Conservation (phyloP, 2,329 filamentous ascomycete genomes). For the Proliferodiscus dingleyae region DNA sequence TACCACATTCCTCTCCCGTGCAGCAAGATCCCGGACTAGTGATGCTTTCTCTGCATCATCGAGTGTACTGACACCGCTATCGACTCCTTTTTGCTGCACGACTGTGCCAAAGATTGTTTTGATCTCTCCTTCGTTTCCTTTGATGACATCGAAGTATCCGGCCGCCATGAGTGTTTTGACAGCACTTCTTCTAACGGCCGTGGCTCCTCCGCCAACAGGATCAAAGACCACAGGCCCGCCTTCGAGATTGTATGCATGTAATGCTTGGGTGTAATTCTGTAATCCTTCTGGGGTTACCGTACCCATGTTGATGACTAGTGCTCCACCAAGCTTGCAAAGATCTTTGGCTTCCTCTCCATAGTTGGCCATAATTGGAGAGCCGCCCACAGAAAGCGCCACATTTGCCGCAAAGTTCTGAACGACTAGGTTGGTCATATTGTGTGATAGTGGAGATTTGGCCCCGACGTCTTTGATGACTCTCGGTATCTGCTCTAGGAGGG, state of each 20-base stretch:
- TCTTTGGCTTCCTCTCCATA: slow-evolving; percentile 78
- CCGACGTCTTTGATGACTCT: slow-evolving; percentile 57
- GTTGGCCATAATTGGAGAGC: slow-evolving; percentile 91
- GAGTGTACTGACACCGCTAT: slow-evolving; percentile 59
- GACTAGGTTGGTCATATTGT: slow-evolving; percentile 97
- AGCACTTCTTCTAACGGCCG: slow-evolving; percentile 64
- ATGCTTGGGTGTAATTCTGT: slow-evolving; percentile 65
- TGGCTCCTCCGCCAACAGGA: slow-evolving; percentile 87
- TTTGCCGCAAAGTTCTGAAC: slow-evolving; percentile 95
- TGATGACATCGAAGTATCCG: slow-evolving; percentile 83
- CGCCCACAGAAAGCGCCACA: slow-evolving; percentile 76
- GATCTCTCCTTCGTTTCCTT: slow-evolving; percentile 91
- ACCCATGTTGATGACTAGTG: slow-evolving; percentile 91
- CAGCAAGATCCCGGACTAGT: slow-evolving; percentile 63
- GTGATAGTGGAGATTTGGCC: slow-evolving; percentile 65
- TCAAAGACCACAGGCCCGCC: slow-evolving; percentile 78
- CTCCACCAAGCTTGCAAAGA: slow-evolving; percentile 69
- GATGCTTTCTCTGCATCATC: slow-evolving; percentile 49
- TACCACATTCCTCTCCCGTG: slow-evolving; percentile 64
- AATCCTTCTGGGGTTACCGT: slow-evolving; percentile 75
- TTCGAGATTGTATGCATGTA: slow-evolving; percentile 74
- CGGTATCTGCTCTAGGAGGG: slow-evolving; percentile 19
- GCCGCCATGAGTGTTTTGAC: slow-evolving; percentile 64
- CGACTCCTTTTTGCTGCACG: slow-evolving; percentile 75
- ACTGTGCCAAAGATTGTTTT: slow-evolving; percentile 58